Base-by-base conservation (phyloP, 2,329 filamentous ascomycete species). In the Plenodomus tracheiphilus region DNA sequence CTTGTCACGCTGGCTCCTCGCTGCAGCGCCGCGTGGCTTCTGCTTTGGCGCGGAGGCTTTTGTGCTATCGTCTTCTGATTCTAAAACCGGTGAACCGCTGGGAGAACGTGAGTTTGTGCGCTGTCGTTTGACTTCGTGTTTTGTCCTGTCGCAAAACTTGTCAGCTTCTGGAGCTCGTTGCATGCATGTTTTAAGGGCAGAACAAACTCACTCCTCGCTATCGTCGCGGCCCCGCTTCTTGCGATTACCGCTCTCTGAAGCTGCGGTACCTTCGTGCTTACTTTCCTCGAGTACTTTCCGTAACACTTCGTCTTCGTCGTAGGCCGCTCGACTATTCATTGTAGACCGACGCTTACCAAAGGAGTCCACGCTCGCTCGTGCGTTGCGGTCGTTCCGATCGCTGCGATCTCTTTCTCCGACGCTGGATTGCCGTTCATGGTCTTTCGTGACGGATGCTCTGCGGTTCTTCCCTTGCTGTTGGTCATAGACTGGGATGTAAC, bases 261-360 rank as follows among this genome's bases (percentile, higher is more conserved):
- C 68, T 28, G 79, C 77, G 11, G 80, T 78, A 10, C 81, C 85
- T 37, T 95, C 90, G 66, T 89, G 87, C 74, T 92, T 97, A 77
- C 94, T 99, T 53, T 95, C 92, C 72, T 97, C 93, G 61, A 99
- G 91, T 22, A 93, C 94, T 59, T 89, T 85, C 46, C 91, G 85
- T 34, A 99, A 74, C 64, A 92, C 86, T 70, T 95, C 91, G 62
- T 96, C 92, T 73, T 99, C 94, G 58, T 97, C 92, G 63, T 97
- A 97, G 18, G 91, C 93, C 36, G 93, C 92, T 54, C 93, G 85
- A 70, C 94, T 99, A 68, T 97, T 96, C 91, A 97, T 97, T 6
- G 94, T 99, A 17, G 91, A 96, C 21, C 94, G 84, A 51, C 94
- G 85, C 71, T 97, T 97, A 32, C 87, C 85, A 43, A 83, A 81